These are phyloP conservation scores for Microcyclospora pomicola DNA, from an alignment of 2,329 filamentous ascomycete species.

Conservation along the genomic window DNA sequence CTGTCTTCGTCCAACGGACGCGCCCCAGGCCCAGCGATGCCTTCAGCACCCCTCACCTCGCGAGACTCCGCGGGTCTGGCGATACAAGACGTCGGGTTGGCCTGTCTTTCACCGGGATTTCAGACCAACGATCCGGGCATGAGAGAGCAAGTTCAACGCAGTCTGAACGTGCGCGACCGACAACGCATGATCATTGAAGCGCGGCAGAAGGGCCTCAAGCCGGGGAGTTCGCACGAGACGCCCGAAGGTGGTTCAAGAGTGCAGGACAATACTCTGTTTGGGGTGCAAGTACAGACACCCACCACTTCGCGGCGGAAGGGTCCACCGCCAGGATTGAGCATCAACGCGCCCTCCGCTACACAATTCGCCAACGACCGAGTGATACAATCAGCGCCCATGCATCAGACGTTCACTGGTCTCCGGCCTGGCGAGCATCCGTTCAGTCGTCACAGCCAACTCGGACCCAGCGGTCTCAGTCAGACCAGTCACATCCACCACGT, in stretches of 20 bases:
- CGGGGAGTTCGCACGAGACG: constrained; percentile 18
- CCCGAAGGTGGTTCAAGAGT: constrained; percentile 20
- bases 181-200: constrained; percentile 92
- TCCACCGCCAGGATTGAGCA: constrained; percentile 78
- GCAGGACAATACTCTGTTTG: constrained; percentile 29
- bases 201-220: constrained; percentile 73
- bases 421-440: constrained; percentile 45
- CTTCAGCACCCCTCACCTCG: constrained; percentile 58
- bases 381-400: constrained; percentile 88
- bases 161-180: constrained; percentile 83
- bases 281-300: constrained; percentile 49
- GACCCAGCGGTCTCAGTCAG: constrained; percentile 67
- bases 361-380: constrained; percentile 89
- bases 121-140: constrained; percentile 92
- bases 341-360: constrained; percentile 84
- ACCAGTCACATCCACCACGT: constrained; percentile 85
- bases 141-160: constrained; percentile 89
- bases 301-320: constrained; percentile 59
- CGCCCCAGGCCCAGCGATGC: constrained; percentile 36
- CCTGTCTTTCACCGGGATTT: constrained; percentile 89
- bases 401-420: constrained; percentile 88
- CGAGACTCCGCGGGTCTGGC: constrained; percentile 57
- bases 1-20: constrained; percentile 44
- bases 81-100: constrained; percentile 85
- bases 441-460: constrained; percentile 46